Percentiles rank a stretch among this genome's conserved stretches.
These are phyloP conservation scores for Blastobotrys serpentis DNA, from an alignment of 1,139 yeast genomes.

Conservation along the genomic window DNA sequence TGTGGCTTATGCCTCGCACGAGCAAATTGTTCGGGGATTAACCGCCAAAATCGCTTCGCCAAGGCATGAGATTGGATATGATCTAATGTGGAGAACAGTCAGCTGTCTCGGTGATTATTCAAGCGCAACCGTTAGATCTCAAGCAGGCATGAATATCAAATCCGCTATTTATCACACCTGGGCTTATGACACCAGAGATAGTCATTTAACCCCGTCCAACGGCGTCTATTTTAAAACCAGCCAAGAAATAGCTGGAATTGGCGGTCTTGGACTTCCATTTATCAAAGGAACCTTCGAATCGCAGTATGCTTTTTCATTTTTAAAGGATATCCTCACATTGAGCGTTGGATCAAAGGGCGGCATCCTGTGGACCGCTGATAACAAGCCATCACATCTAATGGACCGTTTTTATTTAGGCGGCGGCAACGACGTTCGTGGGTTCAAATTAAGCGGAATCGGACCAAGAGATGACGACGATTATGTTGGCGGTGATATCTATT, in stretches of 20 bases:
- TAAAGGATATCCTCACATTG: conserved; percentile 16
- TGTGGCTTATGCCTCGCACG: conserved; percentile 69
- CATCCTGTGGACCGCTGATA: conserved; percentile 26
- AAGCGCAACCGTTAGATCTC: conserved; percentile 36
- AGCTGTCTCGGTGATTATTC: conserved; percentile 41
- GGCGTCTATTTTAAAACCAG: conserved; percentile 58
- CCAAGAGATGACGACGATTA: conserved; percentile 60
- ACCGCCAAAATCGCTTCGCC: conserved; percentile 48
- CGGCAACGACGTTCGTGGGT: conserved; percentile 79
- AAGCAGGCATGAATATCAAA: conserved; percentile 42
- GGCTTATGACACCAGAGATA: conserved; percentile 37
- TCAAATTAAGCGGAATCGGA: conserved; percentile 76
- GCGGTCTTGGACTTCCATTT: conserved; percentile 32
- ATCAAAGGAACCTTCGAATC: conserved; percentile 36
- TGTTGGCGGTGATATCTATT: conserved; percentile 78
- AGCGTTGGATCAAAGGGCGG: conserved; percentile 30
- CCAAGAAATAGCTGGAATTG: conserved; percentile 56
- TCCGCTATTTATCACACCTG: conserved; percentile 36
- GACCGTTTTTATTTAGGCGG: conserved; percentile 71
- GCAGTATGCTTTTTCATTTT: conserved; percentile 31
- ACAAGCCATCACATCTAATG: conserved; percentile 34
- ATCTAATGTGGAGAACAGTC: conserved; percentile 63
- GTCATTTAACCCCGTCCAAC: conserved; percentile 36
- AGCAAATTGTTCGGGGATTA: conserved; percentile 58
- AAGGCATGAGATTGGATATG: conserved; percentile 55